phyloP scores from a whole-genome alignment of 2,329 filamentous ascomycete genomes.

The Paecilomyces niveus region DNA sequence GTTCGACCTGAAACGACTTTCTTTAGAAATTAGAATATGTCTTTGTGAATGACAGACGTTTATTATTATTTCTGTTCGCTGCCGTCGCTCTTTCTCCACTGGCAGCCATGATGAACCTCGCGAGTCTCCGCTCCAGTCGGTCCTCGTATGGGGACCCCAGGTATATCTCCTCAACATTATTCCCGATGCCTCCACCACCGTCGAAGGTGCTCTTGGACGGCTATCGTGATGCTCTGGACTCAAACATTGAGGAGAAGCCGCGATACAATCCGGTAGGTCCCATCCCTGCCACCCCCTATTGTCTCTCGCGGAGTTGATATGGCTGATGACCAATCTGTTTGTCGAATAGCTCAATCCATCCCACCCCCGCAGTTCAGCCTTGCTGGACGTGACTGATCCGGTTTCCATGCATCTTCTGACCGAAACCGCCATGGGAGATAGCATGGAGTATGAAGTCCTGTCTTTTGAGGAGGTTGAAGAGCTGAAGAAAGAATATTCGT shows the following conservation, averaged over 20 bases:
- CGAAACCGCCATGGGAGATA: slow-evolving; percentile 87
- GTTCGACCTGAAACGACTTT: slow-evolving; percentile 4
- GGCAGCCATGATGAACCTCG: slow-evolving; percentile 23
- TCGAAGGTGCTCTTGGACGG: slow-evolving; percentile 50
- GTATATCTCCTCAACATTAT: slow-evolving; percentile 29
- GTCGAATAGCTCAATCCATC: slow-evolving; percentile 47
- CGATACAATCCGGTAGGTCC: slow-evolving; percentile 52
- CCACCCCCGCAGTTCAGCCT: slow-evolving; percentile 28
- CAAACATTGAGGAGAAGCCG: slow-evolving; percentile 48
- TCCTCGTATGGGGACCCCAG: slow-evolving; percentile 36
- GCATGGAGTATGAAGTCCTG: slow-evolving; percentile 74
- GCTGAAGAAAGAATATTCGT: slow-evolving; percentile 77
- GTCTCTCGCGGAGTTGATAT: neutral
- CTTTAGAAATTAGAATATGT: neutral
- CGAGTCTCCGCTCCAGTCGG: slow-evolving; percentile 30
- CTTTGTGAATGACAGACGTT: slow-evolving; percentile 5
- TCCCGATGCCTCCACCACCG: slow-evolving; percentile 24
- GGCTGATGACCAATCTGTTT: slow-evolving; percentile 28
- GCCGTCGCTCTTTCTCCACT: neutral
- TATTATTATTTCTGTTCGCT: neutral
- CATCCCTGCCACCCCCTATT: neutral
- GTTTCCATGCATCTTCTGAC: slow-evolving; percentile 86
- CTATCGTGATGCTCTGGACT: slow-evolving; percentile 51
- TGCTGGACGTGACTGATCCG: slow-evolving; percentile 45
- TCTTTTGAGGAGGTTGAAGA: slow-evolving; percentile 87